These are phyloP conservation scores for Aspergillus sp. DNA, from an alignment of 2,329 filamentous ascomycete species.

Conservation along the genomic window DNA sequence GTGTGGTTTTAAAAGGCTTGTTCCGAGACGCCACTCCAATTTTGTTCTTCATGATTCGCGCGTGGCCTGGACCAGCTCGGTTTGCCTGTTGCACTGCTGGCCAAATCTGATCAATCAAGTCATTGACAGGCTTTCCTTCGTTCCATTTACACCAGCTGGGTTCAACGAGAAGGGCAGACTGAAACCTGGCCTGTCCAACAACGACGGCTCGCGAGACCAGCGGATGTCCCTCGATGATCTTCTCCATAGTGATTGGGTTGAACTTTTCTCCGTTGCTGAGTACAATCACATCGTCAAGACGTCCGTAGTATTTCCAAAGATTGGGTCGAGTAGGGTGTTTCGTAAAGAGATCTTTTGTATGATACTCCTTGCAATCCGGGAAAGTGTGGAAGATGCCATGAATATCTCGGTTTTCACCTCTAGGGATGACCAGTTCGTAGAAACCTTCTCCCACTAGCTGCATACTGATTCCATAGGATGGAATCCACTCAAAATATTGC, in stretches of 20 bases:
- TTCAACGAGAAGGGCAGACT: conserved; percentile 36
- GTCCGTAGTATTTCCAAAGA: conserved; percentile 30
- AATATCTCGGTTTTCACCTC: conserved; percentile 6
- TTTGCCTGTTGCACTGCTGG: conserved; percentile 42
- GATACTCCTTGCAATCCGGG: conserved; percentile 30
- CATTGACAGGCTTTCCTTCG: conserved; percentile 5
- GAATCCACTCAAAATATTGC: conserved; percentile 30
- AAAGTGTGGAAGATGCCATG: conserved; percentile 32
- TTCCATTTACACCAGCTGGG: conserved; percentile 12
- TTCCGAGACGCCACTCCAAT: conserved; percentile 37
- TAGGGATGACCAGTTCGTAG: conserved; percentile 21
- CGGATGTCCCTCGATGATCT: conserved; percentile 29
- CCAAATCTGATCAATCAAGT: conserved; percentile 43
- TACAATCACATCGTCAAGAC: conserved; percentile 40
- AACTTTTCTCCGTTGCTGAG: conserved; percentile 44
- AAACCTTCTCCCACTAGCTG: conserved; percentile 14
- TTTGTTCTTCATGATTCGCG: conserved; percentile 39
- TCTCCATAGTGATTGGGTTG: conserved; percentile 40
- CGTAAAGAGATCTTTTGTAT: conserved; percentile 36
- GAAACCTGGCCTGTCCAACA: conserved; percentile 31
- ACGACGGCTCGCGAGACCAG: conserved; percentile 29
- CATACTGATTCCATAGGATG: conserved; percentile 25
- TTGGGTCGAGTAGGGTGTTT: conserved; percentile 31
- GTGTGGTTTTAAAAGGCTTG: conserved; percentile 43
- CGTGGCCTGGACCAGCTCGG: conserved; percentile 34